Conservation (phyloP, 768 basidiomycete species). For the Dioszegia hungarica region DNA sequence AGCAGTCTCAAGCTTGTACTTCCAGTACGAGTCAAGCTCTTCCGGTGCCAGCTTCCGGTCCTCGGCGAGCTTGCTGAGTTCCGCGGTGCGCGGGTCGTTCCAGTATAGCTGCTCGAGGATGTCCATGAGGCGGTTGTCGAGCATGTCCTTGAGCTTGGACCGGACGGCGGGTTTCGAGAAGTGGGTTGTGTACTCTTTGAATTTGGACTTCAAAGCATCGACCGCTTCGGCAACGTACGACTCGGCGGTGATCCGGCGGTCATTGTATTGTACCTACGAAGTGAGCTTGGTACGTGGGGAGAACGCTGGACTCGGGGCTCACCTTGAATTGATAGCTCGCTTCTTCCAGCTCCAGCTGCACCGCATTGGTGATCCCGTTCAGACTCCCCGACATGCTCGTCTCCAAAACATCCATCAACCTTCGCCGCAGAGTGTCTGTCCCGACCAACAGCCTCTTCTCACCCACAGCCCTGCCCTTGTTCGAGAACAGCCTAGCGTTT, state of each 20-base stretch:
- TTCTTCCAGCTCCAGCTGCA: constrained; percentile 94
- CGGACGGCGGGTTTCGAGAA: constrained; percentile 88
- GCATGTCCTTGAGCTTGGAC: constrained; percentile 78
- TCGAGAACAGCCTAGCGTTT: constrained; percentile 48
- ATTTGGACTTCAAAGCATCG: constrained; percentile 78
- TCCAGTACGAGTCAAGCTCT: constrained; percentile 85
- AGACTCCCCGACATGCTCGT: constrained; percentile 95
- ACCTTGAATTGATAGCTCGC: constrained; percentile 99
- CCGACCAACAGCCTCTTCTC: constrained; percentile 69
- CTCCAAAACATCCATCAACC: constrained; percentile 95
- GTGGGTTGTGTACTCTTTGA: constrained; percentile 75
- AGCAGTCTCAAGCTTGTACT: constrained; percentile 92
- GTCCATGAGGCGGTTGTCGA: constrained; percentile 95
- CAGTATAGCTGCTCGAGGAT: constrained; percentile 96
- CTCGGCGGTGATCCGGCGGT: constrained; percentile 87
- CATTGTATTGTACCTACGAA: constrained; percentile 58
- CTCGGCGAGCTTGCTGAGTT: constrained; percentile 65
- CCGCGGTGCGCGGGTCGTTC: constrained; percentile 78
- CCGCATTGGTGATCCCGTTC: constrained; percentile 93
- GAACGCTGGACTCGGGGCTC: constrained; percentile 54
- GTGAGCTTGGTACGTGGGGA: no score
- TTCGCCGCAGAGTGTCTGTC: constrained; percentile 78
- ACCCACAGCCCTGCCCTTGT: constrained; percentile 2
- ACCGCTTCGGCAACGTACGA: constrained; percentile 97
- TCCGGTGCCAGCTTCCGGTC: constrained; percentile 65